phyloP scores from a whole-genome alignment of 2,329 filamentous ascomycete species.

The Cercospora sp. region DNA sequence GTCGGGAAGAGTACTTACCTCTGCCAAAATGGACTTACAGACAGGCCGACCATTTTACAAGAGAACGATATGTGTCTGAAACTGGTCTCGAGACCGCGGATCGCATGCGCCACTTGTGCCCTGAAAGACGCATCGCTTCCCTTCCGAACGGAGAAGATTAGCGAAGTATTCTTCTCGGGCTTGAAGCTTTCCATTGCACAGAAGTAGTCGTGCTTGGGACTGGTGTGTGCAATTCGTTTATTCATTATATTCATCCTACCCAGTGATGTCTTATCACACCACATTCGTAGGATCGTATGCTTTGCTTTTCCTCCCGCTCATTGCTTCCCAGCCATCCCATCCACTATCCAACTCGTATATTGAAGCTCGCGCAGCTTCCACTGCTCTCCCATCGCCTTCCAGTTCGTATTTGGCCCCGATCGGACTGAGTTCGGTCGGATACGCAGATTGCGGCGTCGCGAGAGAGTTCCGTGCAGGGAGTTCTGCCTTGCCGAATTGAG shows the following conservation, averaged over 20 bases:
- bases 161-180: neutral
- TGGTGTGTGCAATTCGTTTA: constrained; percentile 6
- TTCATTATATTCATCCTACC: constrained; percentile 7
- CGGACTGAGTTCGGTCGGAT: constrained; percentile 12
- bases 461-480: constrained; percentile 2
- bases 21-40: neutral
- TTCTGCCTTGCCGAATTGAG: constrained; percentile 18
- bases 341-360: constrained; percentile 23
- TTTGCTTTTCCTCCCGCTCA: constrained; percentile 19
- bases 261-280: neutral
- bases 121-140: too few species aligned
- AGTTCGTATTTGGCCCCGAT: constrained; percentile 8
- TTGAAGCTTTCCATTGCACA: neutral
- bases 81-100: neutral
- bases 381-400: constrained; percentile 7
- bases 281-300: constrained; percentile 20
- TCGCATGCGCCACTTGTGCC: too few species aligned
- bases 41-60: neutral
- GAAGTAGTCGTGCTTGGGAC: neutral
- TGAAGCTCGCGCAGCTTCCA: constrained; percentile 19
- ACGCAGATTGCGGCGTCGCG: neutral
- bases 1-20: neutral
- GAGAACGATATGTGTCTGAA: neutral
- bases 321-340: constrained; percentile 18
- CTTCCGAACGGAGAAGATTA: too few species aligned